phyloP scores from a whole-genome alignment of 805 yeast genomes.

The Saccharomycopsis schoenii region DNA sequence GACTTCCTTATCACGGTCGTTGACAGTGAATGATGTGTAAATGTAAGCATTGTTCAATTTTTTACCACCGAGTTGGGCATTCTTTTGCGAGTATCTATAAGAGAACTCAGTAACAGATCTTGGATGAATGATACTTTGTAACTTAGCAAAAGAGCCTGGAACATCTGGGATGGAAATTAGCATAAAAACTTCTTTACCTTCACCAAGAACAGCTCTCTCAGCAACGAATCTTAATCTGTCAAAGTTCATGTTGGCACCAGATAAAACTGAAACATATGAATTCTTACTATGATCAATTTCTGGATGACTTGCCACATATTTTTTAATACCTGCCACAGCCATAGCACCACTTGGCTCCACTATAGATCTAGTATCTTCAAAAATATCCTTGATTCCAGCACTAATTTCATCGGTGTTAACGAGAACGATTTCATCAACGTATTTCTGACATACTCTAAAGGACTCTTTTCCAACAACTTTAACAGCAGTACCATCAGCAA shows the following conservation, averaged over 20 bases:
- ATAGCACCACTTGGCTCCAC: constrained; percentile 98
- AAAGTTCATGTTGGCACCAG: constrained; percentile 98
- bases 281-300: constrained; percentile 60
- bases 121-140: constrained; percentile 74
- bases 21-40: constrained; percentile 70
- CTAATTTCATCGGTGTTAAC: constrained; percentile 89
- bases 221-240: constrained; percentile 92
- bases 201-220: constrained; percentile 97
- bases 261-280: constrained; percentile 74
- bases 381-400: constrained; percentile 95
- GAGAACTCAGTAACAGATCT: constrained; percentile 91
- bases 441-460: constrained; percentile 64
- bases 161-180: constrained; percentile 83
- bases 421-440: constrained; percentile 80
- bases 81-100: constrained; percentile 54
- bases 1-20: constrained; percentile 64
- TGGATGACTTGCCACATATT: constrained; percentile 59
- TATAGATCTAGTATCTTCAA: constrained; percentile 88
- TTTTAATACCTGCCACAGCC: constrained; percentile 89
- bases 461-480: constrained; percentile 84
- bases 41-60: constrained; percentile 49
- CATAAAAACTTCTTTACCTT: constrained; percentile 91
- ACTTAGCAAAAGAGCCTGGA: constrained; percentile 79
- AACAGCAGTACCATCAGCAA: constrained; percentile 99
- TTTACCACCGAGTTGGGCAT: constrained; percentile 24